These are phyloP conservation scores for Oxyria digyna DNA, from an alignment of 148 eudicot species.

Conservation along the genomic window DNA sequence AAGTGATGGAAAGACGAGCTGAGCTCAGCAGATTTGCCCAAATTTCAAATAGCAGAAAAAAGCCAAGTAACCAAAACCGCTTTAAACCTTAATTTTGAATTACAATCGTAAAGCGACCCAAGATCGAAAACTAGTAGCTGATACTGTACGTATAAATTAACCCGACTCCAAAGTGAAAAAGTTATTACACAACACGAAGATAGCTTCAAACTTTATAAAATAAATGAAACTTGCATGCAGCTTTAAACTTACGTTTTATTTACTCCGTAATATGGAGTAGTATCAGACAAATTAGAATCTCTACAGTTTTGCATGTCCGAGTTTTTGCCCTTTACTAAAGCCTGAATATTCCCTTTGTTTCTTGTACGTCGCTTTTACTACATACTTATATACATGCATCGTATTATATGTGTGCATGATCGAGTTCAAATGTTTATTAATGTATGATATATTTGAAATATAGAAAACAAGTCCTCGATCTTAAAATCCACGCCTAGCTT, in stretches of 20 bases:
- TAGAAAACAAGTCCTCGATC: background rate
- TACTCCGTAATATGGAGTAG: too few relatives aligned
- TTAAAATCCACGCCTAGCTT: background rate
- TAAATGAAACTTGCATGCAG: background rate
- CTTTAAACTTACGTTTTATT: background rate
- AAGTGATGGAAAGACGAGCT: too few relatives aligned
- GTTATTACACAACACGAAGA: background rate
- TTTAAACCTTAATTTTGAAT: background rate
- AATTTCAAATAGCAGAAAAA: background rate
- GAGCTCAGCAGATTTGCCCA: too few relatives aligned
- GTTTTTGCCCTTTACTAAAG: background rate
- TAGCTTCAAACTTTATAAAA: slow-evolving; percentile 1
- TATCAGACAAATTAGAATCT: background rate
- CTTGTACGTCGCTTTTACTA: background rate
- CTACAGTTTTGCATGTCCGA: slow-evolving; percentile 1
- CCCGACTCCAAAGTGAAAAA: background rate
- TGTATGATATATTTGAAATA: background rate
- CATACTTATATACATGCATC: background rate
- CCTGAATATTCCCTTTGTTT: background rate
- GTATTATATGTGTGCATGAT: too few relatives aligned
- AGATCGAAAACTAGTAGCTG: background rate
- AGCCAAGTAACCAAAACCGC: background rate
- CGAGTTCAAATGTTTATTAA: background rate
- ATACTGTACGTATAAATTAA: background rate
- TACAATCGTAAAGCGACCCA: background rate